Evolutionary conservation across 1,284 basidiomycete species (phyloP), one percentile per base, ranked within the genome.

Genomic region (Irpex sp.): DNA sequence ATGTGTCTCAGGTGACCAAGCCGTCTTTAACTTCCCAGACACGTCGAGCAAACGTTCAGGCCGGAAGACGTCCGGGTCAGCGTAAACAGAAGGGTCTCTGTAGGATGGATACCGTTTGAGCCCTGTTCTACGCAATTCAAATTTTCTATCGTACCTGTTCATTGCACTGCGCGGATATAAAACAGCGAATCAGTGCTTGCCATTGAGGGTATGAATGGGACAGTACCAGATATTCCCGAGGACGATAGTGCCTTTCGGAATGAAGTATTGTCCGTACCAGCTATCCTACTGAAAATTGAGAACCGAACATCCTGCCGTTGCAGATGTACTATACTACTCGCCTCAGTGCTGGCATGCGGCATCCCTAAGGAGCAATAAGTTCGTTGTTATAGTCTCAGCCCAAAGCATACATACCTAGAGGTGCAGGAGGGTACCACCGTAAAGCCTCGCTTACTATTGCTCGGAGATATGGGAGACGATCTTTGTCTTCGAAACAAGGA

Each of bases 381-480:
- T 24, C 13, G 54, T 13, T 11, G 15, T 18, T 20, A 15, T 56
- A 9, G 20, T 13, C n/a, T 22, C 13, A 62, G 13, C 13, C 18
- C 13, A 13, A 24, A 62, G 6, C 7, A 62, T 38, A 43, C 49
- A 38, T 64, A 64, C 62, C 62, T 43, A 64, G 62, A 64, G 62
- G 62, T 10, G 20, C 24, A 11, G 62, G 62, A 32, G 62, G 18
- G 11, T 27, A 24, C 59, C 66, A 67, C 11, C 68, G 20, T 18
- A 67, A 59, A 10, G 65, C 58, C 42, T 70, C 69, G 10, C 54
- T 38, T 20, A 66, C 42, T 9, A 70, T 45, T 6, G 69, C 69
- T 58, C 9, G n/a, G 18, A 70, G 38, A 22, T 70, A 70, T 54
- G 69, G 69, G n/a, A 70, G 65, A 7, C 10, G 5, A 11, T 44